Base-by-base conservation (phyloP, 345 rosid genomes). In the Linum trigynum region DNA sequence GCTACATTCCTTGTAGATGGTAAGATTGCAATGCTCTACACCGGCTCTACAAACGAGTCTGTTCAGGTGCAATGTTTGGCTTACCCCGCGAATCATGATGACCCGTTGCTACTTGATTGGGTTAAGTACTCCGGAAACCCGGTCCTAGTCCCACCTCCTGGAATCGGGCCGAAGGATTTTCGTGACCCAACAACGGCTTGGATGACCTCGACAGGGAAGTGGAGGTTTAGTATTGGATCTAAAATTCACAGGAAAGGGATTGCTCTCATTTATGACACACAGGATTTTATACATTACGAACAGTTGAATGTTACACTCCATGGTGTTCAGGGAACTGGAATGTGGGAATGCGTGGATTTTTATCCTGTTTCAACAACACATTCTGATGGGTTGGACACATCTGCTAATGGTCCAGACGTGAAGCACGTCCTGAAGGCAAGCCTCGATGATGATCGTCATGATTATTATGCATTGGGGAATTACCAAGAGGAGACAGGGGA, bases 151-250 rank as follows among this genome's bases (percentile, higher is more conserved):
- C 92, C 96, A 0, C 98, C 98, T 3, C 83, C 84, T 0, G 89
- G 92, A 41, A 78, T 87, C 39, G 65, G 63, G 12, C 7, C 35
- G 55, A 75, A 75, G 84, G 98, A 92, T 67, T 92, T 92, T 79
- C 92, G 98, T 1, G 98, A 92, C 65, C 98, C 98, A 0, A 92
- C 98, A 3, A 92, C 98, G 0, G 98, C 95, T 17, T 92, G 98
- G 98, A 61, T 65, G 5, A 86, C 92, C 45, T 80, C 89, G 0
- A 72, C 73, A 8, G 98, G 96, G 4, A 92, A 87, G 60, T 92
- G 98, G 98, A 76, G 98, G 14, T 71, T 92, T n/a, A 59, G 80
- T 1, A 77, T 92, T 5, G 98, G 98, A 39, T 82, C 98, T 5
- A 92, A 84, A 67, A 16, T 87, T 65, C 82, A 81, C 12, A 82